These are phyloP conservation scores for Penicillium sp. DNA, from an alignment of 2,329 filamentous ascomycete genomes.

Conservation along the genomic window DNA sequence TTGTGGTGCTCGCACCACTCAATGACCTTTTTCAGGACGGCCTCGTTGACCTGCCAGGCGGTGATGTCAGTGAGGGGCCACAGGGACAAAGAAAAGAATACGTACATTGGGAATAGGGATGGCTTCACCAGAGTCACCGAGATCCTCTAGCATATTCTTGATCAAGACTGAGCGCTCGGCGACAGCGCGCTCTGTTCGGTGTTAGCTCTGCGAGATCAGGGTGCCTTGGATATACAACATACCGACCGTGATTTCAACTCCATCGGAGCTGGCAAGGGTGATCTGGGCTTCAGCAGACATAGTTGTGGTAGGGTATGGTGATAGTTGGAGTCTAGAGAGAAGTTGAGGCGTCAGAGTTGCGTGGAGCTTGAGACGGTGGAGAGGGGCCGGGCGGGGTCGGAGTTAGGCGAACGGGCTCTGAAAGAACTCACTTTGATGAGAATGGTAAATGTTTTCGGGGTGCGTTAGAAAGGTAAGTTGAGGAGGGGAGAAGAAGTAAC, in stretches of 20 bases:
- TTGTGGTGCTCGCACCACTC: constrained; percentile 98
- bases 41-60: constrained; percentile 68
- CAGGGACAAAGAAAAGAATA: neutral
- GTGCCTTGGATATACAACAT: constrained; percentile 24
- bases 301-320: neutral
- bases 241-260: constrained; percentile 49
- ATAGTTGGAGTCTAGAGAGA: neutral
- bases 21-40: constrained; percentile 90
- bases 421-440: neutral
- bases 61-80: neutral
- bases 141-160: constrained; percentile 96
- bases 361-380: neutral
- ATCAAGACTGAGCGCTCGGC: constrained; percentile 90
- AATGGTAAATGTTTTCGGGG: neutral
- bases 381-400: neutral
- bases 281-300: constrained; percentile 26
- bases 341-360: constrained; percentile 1
- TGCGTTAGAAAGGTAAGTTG: neutral
- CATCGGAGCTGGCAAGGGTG: constrained; percentile 49
- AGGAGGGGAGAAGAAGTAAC: neutral
- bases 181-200: constrained; percentile 64
- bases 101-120: constrained; percentile 66
- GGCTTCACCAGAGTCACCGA: constrained; percentile 59
- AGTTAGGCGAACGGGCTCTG: neutral
- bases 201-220: neutral